Evolutionary conservation across 2,329 filamentous ascomycete species (phyloP), one percentile per base, ranked within the genome.

Genomic region (Parafenestella ontariensis): DNA sequence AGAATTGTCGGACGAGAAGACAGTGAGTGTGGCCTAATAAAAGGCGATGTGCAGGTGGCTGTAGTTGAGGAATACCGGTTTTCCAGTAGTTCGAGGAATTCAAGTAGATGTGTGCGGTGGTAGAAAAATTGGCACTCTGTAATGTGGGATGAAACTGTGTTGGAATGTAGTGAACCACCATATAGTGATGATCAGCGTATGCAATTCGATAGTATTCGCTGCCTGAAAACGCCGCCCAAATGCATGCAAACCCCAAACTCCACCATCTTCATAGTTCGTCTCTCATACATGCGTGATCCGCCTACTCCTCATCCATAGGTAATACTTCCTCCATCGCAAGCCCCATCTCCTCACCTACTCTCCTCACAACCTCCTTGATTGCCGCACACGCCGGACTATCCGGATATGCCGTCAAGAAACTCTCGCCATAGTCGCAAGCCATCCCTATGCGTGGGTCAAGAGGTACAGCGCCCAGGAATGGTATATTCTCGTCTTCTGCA

Each of bases 401-500:
- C 0, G 94, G 92, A 75, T 92, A 99, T 21, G 87, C 89, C 70
- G 98, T 93, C 70, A 98, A 90, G 77, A 96, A 99, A 76, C 92
- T 97, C 84, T 99, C 95, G 5, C 96, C 95, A 76, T 91, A 97
- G 76, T 99, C 95, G 71, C 94, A 97, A 2, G 93, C 89, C 90
- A 97, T 96, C 8, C 95, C 91, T 64, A 99, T 96, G 58, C 94
- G 83, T 3, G 95, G 94, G 70, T 99, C 95, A 47, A 99, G 79
- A 33, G 95, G 95, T 11, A 99, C 93, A 11, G 90, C 85, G 0
- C 95, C 95, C 23, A 99, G 77, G 73, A 96, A 99, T 0, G 91
- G 91, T 13, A 99, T 90, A 1, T 84, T 85, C 83, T 94, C 92
- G 75, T 98, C 94, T 73, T 89, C 83, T 1, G 95, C 94, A 61